These are phyloP conservation scores for Boechera retrofracta DNA, from an alignment of 345 rosid genomes.

Conservation along the genomic window DNA sequence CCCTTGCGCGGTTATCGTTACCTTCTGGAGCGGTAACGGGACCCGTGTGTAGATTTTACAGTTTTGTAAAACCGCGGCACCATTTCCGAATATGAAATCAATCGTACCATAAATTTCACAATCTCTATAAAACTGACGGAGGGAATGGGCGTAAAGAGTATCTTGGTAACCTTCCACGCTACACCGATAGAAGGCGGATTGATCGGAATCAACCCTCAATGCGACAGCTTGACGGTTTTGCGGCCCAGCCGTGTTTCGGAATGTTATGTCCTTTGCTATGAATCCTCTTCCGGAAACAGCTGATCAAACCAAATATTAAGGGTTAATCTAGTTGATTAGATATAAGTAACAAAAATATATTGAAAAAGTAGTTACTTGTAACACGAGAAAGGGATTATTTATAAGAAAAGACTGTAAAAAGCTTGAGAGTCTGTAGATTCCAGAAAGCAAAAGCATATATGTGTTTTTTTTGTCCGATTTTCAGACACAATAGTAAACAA, in stretches of 20 bases:
- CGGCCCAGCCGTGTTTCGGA: constrained; percentile 83
- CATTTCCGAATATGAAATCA: constrained; percentile 95
- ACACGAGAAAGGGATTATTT: constrained; percentile 20
- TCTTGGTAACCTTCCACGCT: constrained; percentile 85
- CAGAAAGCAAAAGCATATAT: constrained; percentile 23
- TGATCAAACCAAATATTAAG: constrained; percentile 34
- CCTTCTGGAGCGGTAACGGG: constrained; percentile 75
- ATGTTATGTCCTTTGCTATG: constrained; percentile 81
- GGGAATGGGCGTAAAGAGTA: constrained; percentile 84
- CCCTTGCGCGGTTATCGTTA: constrained; percentile 84
- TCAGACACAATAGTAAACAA: constrained; percentile 10
- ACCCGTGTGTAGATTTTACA: constrained; percentile 67
- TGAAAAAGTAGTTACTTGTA: constrained; percentile 1
- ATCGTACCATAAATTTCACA: constrained; percentile 80
- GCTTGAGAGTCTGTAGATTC: not conserved
- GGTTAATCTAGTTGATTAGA: not conserved
- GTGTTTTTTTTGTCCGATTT: not conserved
- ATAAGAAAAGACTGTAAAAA: constrained; percentile 21
- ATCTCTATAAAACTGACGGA: constrained; percentile 84
- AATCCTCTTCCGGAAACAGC: constrained; percentile 94
- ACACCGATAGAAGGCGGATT: constrained; percentile 79
- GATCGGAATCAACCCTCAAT: constrained; percentile 76
- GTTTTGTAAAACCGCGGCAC: constrained; percentile 76
- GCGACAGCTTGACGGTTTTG: constrained; percentile 83
- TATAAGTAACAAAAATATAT: not conserved